Base-by-base conservation (phyloP, 2,329 filamentous ascomycete species). In the Fusarium pseudograminearum region DNA sequence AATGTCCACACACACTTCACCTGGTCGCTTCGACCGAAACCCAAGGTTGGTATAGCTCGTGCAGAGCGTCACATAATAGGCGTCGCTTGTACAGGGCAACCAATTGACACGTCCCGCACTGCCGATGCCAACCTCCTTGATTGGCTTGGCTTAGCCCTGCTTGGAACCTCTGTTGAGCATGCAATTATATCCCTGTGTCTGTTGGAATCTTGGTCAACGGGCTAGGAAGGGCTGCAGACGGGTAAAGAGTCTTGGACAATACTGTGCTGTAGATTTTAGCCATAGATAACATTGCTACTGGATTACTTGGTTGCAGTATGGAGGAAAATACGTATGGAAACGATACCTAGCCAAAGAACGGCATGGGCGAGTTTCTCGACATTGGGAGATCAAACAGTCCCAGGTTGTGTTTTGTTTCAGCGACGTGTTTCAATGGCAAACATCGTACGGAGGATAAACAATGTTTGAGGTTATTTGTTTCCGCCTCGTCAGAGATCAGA, bases 121-220 rank as follows among this genome's bases (percentile, higher is more conserved):
- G 34, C 41, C 45, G 18, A 41, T 40, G 36, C 44, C 45, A 45
- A 42, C 20, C 26, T 47, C 33, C 30, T 20, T 71, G 72, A 65
- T 72, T 74, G 59, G 68, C 34, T 71, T 74, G 59, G 65, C 34
- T 33, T 57, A 64, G 50, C 57, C 58, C 51, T 44, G 41, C 24
- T 44, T 18, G 44, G 60, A 60, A 51, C 57, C 34, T 46, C 66
- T 52, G 38, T 47, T 52, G 44, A 58, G 57, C 56, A 30, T 48
- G 41, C 38, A 46, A 66, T 34, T 61, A 30, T 59, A 48, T 62
- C 61, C 52, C 53, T 59, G 61, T 59, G 53, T 52, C 34, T 40
- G 55, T 63, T 65, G 61, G 52, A 42, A 50, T 56, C 28, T 59
- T 60, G 56, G 33, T 47, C 41, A 61, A 31, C 31, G 31, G 53